Conservation (phyloP, 2,329 filamentous ascomycete species). For the Ascochyta lentis region DNA sequence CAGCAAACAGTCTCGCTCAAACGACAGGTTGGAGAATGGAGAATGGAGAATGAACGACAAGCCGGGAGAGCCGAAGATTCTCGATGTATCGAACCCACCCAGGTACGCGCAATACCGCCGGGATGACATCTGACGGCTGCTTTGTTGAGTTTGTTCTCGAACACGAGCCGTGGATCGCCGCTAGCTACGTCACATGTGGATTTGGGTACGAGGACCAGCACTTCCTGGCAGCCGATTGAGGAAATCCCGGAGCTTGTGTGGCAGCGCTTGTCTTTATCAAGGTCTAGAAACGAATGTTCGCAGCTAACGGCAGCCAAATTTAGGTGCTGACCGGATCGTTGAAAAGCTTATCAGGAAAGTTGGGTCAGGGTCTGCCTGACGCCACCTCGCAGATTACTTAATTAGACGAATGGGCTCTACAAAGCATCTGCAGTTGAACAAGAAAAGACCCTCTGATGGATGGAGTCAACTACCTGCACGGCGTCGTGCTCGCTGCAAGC, state of each 20-base stretch:
- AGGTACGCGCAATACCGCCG: slow-evolving; percentile 16
- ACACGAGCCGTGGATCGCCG: slow-evolving; percentile 18
- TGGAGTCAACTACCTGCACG: background rate
- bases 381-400: background rate
- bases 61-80: background rate
- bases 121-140: slow-evolving; percentile 16
- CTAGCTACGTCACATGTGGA: slow-evolving; percentile 21
- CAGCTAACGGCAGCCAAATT: slow-evolving; percentile 16
- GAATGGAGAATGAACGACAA: background rate
- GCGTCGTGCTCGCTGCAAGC: background rate
- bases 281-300: slow-evolving; percentile 1
- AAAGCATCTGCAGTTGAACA: slow-evolving; percentile 2
- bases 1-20: background rate
- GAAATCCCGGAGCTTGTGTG: slow-evolving; percentile 1
- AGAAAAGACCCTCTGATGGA: slow-evolving; percentile 3
- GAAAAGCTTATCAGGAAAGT: slow-evolving; percentile 12
- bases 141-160: slow-evolving; percentile 22
- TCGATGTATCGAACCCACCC: slow-evolving; percentile 9
- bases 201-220: slow-evolving; percentile 1
- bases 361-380: slow-evolving; percentile 14
- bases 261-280: slow-evolving; percentile 8
- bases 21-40: background rate
- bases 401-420: background rate
- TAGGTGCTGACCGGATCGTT: slow-evolving; percentile 14
- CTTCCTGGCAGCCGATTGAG: slow-evolving; percentile 8